Evolutionary conservation across 306 rosid genomes (phyloP), one percentile per base, ranked within the genome.

Genomic region (Trichosanthes truncata): DNA sequence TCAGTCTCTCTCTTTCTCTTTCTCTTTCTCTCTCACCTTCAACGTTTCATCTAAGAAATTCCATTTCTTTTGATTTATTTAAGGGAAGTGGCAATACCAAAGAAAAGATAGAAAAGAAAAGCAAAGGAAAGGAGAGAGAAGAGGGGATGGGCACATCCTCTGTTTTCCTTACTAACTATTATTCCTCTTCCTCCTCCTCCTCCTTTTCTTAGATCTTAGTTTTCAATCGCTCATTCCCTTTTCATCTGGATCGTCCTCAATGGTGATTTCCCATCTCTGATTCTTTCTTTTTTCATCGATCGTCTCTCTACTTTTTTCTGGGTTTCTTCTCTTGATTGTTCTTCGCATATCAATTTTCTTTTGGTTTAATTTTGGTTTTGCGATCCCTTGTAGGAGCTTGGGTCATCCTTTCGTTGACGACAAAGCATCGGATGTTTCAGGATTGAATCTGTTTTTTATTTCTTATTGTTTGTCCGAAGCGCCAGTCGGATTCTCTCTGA

Each of bases 41-140:
- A 72, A 82, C 84, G 53, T 85, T 77, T 84, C 83, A 80, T 87
- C 91, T 84, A 85, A 81, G 88, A 74, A 88, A 84, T 86, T 86
- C 90, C 86, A 85, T 88, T 88, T 87, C 89, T 89, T 90, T 84
- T 84, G 84, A 85, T 92, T 89, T 82, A 92, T 81, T 91, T 79
- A 83, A 86, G 88, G 88, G 88, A 79, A 91, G 95, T 92, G 92
- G 95, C 85, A 85, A 86, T 83, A 85, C 92, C 95, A 88, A 90
- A 87, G 81, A 83, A 82, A 82, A n/a, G n/a, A n/a, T n/a, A 86
- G 76, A 82, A 86, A 78, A 87, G 80, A 91, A 67, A 87, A 86
- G 71, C 29, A 35, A 75, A 38, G 67, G 80, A 82, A 63, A 5
- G 87, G 87, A 77, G 73, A 41, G 81, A 82, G 92, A 84, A 62